Percentiles rank a stretch among this genome's conserved stretches.
These are phyloP conservation scores for Laburnicola sp. DNA, from an alignment of 2,329 filamentous ascomycete species.

Conservation along the genomic window DNA sequence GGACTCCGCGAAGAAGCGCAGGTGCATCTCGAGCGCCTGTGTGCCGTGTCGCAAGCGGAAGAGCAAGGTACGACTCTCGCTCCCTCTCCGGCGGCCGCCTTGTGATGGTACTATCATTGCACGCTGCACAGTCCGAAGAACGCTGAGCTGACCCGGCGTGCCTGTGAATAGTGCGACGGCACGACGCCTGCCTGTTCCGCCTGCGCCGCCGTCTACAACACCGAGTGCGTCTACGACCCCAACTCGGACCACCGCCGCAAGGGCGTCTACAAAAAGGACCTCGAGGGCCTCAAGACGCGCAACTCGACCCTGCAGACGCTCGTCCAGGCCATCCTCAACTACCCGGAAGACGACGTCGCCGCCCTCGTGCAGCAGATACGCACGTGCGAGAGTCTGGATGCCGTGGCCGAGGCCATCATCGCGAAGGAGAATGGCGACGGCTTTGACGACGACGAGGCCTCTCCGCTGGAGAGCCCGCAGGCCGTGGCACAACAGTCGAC, in stretches of 20 bases:
- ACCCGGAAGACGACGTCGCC: conserved; percentile 81
- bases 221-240: conserved; percentile 90
- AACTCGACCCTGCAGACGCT: conserved; percentile 89
- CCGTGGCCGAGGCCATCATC: conserved; percentile 63
- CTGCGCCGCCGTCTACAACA: conserved; percentile 91
- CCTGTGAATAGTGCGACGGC: conserved; percentile 70
- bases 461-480: conserved; percentile 37
- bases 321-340: conserved; percentile 89
- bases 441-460: conserved; percentile 48
- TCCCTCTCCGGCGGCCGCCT: conserved; percentile 11
- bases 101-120: no score
- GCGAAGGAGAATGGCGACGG: conserved; percentile 56
- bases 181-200: conserved; percentile 89
- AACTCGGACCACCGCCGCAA: conserved; percentile 95
- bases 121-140: not conserved
- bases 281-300: conserved; percentile 82
- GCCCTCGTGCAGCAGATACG: conserved; percentile 83
- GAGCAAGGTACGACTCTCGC: conserved; percentile 41
- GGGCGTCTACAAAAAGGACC: conserved; percentile 93
- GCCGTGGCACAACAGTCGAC: conserved; percentile 42
- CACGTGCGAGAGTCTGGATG: conserved; percentile 75
- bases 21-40: conserved; percentile 48
- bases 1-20: conserved; percentile 48
- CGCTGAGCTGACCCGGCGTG: conserved; percentile 1
- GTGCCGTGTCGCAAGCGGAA: conserved; percentile 48